phyloP scores from a whole-genome alignment of 2,329 filamentous ascomycete species.

The Phialemoniopsis sp. region DNA sequence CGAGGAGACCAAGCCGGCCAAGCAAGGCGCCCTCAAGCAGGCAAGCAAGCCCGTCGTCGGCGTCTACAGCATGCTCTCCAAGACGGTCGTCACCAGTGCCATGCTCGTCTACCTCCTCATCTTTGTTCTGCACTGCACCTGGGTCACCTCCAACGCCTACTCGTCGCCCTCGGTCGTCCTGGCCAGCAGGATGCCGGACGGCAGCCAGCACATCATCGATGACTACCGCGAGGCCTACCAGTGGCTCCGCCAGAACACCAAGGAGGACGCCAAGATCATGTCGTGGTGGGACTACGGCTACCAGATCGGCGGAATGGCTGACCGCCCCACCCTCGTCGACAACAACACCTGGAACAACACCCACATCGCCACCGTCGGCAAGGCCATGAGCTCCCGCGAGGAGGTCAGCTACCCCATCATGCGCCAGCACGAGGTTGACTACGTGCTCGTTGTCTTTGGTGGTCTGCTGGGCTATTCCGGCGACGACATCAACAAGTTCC shows the following conservation, averaged over 20 bases:
- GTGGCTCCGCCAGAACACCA: slow-evolving; percentile 97
- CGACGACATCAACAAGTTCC: slow-evolving; percentile 99
- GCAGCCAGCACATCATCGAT: slow-evolving; percentile 97
- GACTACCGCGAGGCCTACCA: slow-evolving; percentile 99
- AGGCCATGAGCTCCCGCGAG: slow-evolving; percentile 96
- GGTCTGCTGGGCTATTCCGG: slow-evolving; percentile 95
- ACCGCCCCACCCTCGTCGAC: slow-evolving; percentile 93
- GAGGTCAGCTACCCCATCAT: slow-evolving; percentile 99
- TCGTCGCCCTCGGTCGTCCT: slow-evolving; percentile 96
- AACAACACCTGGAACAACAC: slow-evolving; percentile 99
- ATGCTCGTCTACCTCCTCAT: slow-evolving; percentile 79
- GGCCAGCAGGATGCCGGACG: slow-evolving; percentile 87
- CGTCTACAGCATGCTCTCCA: slow-evolving; percentile 78
- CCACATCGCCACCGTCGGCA: slow-evolving; percentile 97
- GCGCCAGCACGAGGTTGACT: slow-evolving; percentile 97
- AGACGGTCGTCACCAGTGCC: slow-evolving; percentile 68
- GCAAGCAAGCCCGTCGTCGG: slow-evolving; percentile 72
- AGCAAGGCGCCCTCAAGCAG: slow-evolving; percentile 60
- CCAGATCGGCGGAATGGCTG: slow-evolving; percentile 99
- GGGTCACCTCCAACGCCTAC: slow-evolving; percentile 99
- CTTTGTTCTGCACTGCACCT: slow-evolving; percentile 97
- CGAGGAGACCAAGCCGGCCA: slow-evolving; percentile 42
- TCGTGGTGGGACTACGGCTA: slow-evolving; percentile 99
- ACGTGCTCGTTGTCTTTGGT: slow-evolving; percentile 95
- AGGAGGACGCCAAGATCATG: slow-evolving; percentile 95